Evolutionary conservation across 352 stramenopile genomes (phyloP).

Genomic region (Phytopythium delawarense): DNA sequence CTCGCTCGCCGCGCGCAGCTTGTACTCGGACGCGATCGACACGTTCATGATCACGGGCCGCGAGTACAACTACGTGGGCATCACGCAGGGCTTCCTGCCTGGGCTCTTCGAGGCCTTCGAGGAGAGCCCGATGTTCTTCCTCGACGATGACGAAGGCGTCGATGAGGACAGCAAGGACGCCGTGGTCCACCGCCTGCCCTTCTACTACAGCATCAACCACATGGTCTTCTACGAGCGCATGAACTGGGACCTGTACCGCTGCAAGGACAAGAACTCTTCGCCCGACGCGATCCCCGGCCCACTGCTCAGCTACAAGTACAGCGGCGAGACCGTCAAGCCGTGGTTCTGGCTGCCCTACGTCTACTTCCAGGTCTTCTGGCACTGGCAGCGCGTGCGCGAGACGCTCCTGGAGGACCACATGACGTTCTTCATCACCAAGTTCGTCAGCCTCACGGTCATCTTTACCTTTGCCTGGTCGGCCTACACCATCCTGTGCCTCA

Average conservation of each 20-base stretch:
- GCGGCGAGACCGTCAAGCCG: slow-evolving; percentile 61
- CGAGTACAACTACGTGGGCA: slow-evolving; percentile 80
- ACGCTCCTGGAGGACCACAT: slow-evolving; percentile 60
- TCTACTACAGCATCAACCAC: slow-evolving; percentile 87
- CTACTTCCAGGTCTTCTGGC: slow-evolving; percentile 84
- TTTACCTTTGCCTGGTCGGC: slow-evolving; percentile 61
- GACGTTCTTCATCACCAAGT: slow-evolving; percentile 49
- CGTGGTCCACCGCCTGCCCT: slow-evolving; percentile 66
- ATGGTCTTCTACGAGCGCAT: slow-evolving; percentile 88
- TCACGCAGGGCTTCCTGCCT: slow-evolving; percentile 75
- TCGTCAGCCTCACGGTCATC: slow-evolving; percentile 55
- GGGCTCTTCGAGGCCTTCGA: slow-evolving; percentile 81
- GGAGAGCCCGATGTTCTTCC: slow-evolving; percentile 71
- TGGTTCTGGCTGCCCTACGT: slow-evolving; percentile 80
- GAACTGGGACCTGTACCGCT: slow-evolving; percentile 86
- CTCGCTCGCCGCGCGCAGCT: slow-evolving; percentile 57
- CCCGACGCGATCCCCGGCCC: slow-evolving; percentile 57
- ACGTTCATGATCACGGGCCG: slow-evolving; percentile 81
- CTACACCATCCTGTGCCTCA: slow-evolving; percentile 65
- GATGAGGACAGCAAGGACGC: slow-evolving; percentile 26
- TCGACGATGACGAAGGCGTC: slow-evolving; percentile 32
- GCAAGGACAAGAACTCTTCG: slow-evolving; percentile 64
- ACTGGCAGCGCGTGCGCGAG: slow-evolving; percentile 67
- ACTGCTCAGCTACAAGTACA: slow-evolving; percentile 81
- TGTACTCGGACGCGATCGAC: slow-evolving; percentile 82